Evolutionary conservation across 192 early-diverging fungal genomes (phyloP).

Genomic region (Coemansia sp.): DNA sequence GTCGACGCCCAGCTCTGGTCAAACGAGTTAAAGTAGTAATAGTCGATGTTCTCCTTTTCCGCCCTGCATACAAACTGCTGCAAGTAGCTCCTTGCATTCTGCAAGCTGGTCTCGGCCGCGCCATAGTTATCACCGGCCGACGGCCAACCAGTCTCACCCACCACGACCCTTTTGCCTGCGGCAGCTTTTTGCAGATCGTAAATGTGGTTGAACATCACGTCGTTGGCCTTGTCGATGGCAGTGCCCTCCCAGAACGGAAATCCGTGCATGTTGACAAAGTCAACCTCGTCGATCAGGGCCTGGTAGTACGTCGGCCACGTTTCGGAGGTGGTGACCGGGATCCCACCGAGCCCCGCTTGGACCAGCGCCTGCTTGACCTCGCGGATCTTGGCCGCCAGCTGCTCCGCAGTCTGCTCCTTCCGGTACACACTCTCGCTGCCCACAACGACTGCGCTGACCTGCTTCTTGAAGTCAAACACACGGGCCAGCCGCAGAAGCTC

Average conservation of each 20-base stretch:
- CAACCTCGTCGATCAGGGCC: conserved; percentile 50
- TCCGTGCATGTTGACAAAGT: conserved; percentile 58
- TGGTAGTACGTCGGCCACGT: conserved; percentile 41
- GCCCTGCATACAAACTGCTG: conserved; percentile 58
- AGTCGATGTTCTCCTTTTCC: conserved; percentile 46
- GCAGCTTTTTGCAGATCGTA: conserved; percentile 42
- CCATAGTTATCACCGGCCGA: conserved; percentile 45
- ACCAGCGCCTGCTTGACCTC: conserved; percentile 42
- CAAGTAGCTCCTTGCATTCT: conserved; percentile 55
- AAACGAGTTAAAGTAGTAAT: conserved; percentile 62
- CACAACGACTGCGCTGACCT: conserved; percentile 54
- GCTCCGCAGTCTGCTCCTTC: conserved; percentile 39
- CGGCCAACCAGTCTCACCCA: conserved; percentile 65
- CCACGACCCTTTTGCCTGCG: conserved; percentile 51
- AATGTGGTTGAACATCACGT: conserved; percentile 55
- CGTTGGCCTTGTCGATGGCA: conserved; percentile 29
- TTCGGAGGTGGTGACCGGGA: conserved; percentile 33
- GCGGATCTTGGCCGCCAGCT: conserved; percentile 45
- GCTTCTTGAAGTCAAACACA: conserved; percentile 36
- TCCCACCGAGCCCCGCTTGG: conserved; percentile 21
- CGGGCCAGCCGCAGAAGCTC: conserved; percentile 28
- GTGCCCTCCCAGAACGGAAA: conserved; percentile 63
- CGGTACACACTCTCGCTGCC: conserved; percentile 60
- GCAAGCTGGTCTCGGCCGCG: conserved; percentile 48
- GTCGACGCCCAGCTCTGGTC: conserved; percentile 61